A percentile compares a stretch with the other conserved stretches of the same genome.
Conservation (phyloP, 805 yeast genomes). For the Saturnispora sanitii region DNA sequence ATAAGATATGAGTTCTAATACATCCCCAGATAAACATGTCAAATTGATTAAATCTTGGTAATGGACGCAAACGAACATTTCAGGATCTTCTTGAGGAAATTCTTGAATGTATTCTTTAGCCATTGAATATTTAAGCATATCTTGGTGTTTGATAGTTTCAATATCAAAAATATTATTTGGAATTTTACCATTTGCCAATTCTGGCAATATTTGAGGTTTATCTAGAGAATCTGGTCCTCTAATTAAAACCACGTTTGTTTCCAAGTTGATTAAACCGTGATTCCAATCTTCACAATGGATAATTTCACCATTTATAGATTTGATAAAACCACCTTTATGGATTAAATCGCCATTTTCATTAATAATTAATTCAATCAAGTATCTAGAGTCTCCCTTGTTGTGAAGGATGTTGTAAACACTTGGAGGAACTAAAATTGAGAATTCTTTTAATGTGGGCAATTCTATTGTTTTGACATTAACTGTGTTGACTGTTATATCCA, state of each 20-base stretch:
- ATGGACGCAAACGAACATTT: conserved; percentile 36
- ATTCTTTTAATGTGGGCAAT: conserved; percentile 26
- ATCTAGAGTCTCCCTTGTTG: conserved; percentile 16
- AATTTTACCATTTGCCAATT: neutral
- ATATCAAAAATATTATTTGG: neutral
- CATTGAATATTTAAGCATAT: conserved; percentile 16
- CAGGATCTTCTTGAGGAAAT: conserved; percentile 34
- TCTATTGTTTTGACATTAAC: conserved; percentile 31
- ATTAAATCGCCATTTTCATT: conserved; percentile 24
- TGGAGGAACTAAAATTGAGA: conserved; percentile 35
- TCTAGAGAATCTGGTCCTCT: conserved; percentile 17
- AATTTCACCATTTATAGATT: conserved; percentile 40
- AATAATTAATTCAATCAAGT: conserved; percentile 28
- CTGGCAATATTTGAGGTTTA: neutral
- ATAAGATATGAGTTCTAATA: conserved; percentile 27
- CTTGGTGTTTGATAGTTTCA: conserved; percentile 6
- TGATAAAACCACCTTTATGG: conserved; percentile 35
- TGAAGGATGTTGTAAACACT: conserved; percentile 37
- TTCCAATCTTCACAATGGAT: conserved; percentile 62
- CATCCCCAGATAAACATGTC: conserved; percentile 64
- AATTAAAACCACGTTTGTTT: conserved; percentile 48
- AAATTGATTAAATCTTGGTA: conserved; percentile 43
- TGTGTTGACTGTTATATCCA: conserved; percentile 34
- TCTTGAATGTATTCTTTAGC: conserved; percentile 11
- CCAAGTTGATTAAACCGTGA: conserved; percentile 46